These are phyloP conservation scores for Zymoseptoria tritici DNA, from an alignment of 2,329 filamentous ascomycete species.

Conservation along the genomic window DNA sequence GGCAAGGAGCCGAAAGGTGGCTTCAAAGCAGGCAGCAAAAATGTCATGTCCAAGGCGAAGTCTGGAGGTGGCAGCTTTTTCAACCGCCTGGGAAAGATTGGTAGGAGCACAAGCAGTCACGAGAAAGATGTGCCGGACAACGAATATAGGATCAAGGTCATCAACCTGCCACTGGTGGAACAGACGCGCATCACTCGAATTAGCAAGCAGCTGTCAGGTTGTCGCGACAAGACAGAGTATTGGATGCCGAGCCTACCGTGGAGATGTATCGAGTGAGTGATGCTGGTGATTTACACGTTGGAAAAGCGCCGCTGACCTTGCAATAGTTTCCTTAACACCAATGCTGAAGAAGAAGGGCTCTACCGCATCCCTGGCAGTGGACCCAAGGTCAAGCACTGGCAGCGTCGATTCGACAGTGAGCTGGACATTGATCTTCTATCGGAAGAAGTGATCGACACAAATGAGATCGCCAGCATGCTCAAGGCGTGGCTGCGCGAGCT, in stretches of 20 bases:
- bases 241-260: slow-evolving; percentile 98
- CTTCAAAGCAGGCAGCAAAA: slow-evolving; percentile 25
- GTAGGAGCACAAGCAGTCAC: slow-evolving; percentile 56
- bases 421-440: slow-evolving; percentile 85
- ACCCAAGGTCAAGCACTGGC: slow-evolving; percentile 87
- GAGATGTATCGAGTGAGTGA: slow-evolving; percentile 74
- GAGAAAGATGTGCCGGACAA: slow-evolving; percentile 60
- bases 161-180: slow-evolving; percentile 78
- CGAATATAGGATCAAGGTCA: slow-evolving; percentile 74
- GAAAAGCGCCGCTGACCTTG: slow-evolving; percentile 9
- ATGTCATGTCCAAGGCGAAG: slow-evolving; percentile 21
- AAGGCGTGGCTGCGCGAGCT: slow-evolving; percentile 93
- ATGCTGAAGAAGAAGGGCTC: slow-evolving; percentile 86
- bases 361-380: slow-evolving; percentile 89
- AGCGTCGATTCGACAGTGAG: slow-evolving; percentile 74
- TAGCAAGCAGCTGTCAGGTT: slow-evolving; percentile 78
- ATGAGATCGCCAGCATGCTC: slow-evolving; percentile 91
- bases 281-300: background rate
- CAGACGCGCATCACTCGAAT: slow-evolving; percentile 89
- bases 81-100: slow-evolving; percentile 24
- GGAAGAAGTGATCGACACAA: slow-evolving; percentile 87
- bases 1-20: slow-evolving; percentile 19
- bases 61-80: slow-evolving; percentile 19
- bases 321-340: slow-evolving; percentile 76
- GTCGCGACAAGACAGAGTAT: slow-evolving; percentile 91